Conservation (phyloP, 306 rosid species). For the Dalbergia cochinchinensis region DNA sequence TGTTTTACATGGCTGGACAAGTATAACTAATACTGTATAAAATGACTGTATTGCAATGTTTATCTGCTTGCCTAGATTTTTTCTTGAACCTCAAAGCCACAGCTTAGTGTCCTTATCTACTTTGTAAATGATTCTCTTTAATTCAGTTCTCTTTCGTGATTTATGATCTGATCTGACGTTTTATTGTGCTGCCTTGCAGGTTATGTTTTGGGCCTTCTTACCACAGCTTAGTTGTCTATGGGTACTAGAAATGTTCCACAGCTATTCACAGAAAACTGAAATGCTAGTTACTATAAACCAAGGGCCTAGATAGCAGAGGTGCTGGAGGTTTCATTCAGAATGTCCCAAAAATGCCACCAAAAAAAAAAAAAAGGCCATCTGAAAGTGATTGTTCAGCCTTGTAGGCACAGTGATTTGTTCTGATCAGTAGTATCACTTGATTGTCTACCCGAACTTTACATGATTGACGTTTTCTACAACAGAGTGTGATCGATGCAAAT, state of each 20-base stretch:
- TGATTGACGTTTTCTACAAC: constrained; percentile 5
- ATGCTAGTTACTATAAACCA: constrained; percentile 2
- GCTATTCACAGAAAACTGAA: constrained; percentile 34
- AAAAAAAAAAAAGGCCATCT: neutral
- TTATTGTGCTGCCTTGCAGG: constrained; percentile 33
- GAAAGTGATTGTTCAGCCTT: neutral
- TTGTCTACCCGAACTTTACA: constrained; percentile 11
- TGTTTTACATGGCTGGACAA: neutral
- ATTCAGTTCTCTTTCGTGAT: neutral
- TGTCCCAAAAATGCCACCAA: neutral
- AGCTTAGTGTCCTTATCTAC: constrained; percentile 19
- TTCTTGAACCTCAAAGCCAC: constrained; percentile 31
- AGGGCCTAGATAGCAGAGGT: neutral
- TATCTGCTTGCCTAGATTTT: neutral
- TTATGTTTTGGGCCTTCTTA: constrained; percentile 1
- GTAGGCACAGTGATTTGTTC: constrained; percentile 19
- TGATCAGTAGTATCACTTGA: constrained; percentile 9
- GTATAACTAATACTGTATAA: neutral
- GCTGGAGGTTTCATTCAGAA: neutral
- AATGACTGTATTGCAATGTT: neutral
- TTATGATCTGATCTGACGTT: constrained; percentile 33
- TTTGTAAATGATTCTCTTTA: neutral
- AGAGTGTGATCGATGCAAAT: constrained; percentile 11
- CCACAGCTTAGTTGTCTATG: constrained; percentile 17
- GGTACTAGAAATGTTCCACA: constrained; percentile 32